phyloP scores from a whole-genome alignment of 768 basidiomycete genomes.

The Leccinum sublutescens region DNA sequence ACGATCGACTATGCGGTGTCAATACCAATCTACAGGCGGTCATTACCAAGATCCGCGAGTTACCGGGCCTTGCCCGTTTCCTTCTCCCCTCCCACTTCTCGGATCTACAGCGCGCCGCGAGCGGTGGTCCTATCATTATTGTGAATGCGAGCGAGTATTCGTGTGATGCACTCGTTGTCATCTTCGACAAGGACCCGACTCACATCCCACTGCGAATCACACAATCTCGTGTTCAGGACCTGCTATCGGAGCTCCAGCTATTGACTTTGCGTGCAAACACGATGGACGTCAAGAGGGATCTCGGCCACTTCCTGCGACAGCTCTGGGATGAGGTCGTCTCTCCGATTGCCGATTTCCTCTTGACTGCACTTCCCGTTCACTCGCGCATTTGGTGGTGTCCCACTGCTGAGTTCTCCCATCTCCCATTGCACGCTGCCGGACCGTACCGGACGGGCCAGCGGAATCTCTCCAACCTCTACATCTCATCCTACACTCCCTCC shows the following conservation, averaged over 20 bases:
- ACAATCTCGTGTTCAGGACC: background rate
- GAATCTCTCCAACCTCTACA: background rate
- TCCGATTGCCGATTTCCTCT: background rate
- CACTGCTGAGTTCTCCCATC: background rate
- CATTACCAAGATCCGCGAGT: background rate
- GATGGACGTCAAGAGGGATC: background rate
- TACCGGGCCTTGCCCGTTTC: background rate
- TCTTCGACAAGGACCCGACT: background rate
- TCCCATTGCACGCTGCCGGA: background rate
- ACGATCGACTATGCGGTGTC: background rate
- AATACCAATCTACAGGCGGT: background rate
- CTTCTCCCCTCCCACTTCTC: background rate
- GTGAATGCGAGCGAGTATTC: background rate
- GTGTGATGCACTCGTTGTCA: background rate
- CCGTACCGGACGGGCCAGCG: background rate
- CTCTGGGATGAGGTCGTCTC: background rate
- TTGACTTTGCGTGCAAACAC: background rate
- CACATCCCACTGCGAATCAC: background rate
- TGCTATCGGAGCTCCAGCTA: background rate
- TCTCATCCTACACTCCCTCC: background rate
- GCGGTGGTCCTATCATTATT: background rate
- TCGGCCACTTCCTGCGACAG: background rate
- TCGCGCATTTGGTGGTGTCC: background rate
- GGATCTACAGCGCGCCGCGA: background rate
- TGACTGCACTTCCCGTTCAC: background rate